Base-by-base conservation (phyloP, 2,329 filamentous ascomycete species). In the Tolypocladium ophioglossoides region DNA sequence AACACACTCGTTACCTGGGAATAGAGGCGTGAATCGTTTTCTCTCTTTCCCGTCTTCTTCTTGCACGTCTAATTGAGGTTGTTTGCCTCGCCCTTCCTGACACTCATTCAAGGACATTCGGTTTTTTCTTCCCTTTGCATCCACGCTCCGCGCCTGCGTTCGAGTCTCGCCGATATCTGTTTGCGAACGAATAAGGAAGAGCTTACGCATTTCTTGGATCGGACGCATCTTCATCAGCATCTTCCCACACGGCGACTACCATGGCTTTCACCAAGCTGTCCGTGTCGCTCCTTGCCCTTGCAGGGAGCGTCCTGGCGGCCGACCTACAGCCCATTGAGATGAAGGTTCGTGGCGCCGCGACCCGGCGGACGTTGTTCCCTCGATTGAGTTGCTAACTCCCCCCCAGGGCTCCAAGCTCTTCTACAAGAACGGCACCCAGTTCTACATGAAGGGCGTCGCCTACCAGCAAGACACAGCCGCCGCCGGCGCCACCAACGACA, bases 361-460 rank as follows among this genome's bases (percentile, higher is more conserved):
- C 48, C 18, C 34, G 20, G 41, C 5, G 16, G 3, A 47, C 18
- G 41, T 3, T 24, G 2, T 22, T 41, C 9, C 39, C 11, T 8
- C 14, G 18, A 22, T 24, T 41, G 40, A 27, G 41, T 11, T 27
- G n/a, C 38, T 37, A 20, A 32, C 37, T 37, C 57, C 22, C 61
- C 53, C 65, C 54, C 65, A 86, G 81, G 85, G 89, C 63, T 82
- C 82, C 68, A 91, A 94, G 73, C 92, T 96, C 79, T 96, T 95
- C 79, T 91, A 87, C 78, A 80, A 88, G 71, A 87, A 85, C 64
- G 78, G 78, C 59, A 80, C 78, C 20, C 76, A 80, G 64, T 80
- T 80, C 74, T 95, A 84, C 78, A 89, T 97, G 72, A 89, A 87
- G 72, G 94, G 94, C 75, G 79, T 99, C 63, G 94, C 94, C 62